Evolutionary conservation across 169 alveolate genomes (phyloP).

Genomic region (Condylostoma magnum): DNA sequence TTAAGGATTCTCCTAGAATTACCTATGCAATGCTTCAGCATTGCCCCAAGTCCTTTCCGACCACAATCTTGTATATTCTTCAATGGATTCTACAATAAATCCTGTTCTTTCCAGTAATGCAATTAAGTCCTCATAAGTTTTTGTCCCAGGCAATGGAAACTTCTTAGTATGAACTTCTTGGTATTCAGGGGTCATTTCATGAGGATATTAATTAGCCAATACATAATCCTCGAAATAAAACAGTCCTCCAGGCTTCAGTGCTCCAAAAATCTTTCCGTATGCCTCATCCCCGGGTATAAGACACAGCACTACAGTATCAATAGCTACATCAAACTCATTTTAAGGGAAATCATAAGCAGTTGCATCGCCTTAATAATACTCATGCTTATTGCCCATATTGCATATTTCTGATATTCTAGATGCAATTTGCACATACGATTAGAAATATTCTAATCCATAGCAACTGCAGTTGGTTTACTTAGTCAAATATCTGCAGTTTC

Average conservation of each 20-base stretch:
- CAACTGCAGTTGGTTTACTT: not conserved
- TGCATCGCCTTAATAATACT: not conserved
- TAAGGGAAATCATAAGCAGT: not conserved
- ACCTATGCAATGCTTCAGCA: not conserved
- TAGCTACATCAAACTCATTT: not conserved
- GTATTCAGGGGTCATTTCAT: not conserved
- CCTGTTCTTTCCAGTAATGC: not conserved
- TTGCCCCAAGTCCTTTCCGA: not conserved
- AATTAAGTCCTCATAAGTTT: not conserved
- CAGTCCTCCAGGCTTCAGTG: not conserved
- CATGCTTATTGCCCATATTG: not conserved
- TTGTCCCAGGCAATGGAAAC: not conserved
- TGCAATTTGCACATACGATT: not conserved
- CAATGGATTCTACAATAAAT: not conserved
- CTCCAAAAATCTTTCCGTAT: not conserved
- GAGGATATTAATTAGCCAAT: not conserved
- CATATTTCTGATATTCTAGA: not conserved
- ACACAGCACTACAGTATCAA: not conserved
- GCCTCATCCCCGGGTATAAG: not conserved
- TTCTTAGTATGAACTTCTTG: not conserved
- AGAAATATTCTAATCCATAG: not conserved
- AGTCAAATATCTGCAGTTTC: not conserved
- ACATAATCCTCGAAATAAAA: not conserved
- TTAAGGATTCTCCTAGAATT: not conserved
- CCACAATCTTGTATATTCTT: not conserved